Evolutionary conservation across 805 yeast species (phyloP).

Genomic region (Hanseniaspora guilliermondii): DNA sequence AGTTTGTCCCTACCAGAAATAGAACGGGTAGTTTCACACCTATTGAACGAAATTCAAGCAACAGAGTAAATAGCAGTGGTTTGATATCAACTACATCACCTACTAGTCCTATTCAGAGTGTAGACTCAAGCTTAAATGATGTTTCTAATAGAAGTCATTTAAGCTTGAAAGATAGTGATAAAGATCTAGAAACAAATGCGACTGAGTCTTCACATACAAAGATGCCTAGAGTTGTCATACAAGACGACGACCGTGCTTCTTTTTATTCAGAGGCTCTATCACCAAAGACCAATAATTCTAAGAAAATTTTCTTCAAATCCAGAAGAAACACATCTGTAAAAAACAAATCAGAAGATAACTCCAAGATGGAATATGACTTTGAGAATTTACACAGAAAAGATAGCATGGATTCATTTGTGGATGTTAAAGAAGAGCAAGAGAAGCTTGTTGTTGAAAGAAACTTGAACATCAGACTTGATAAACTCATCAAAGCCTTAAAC

Average conservation of each 20-base stretch:
- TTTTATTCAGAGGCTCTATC: neutral
- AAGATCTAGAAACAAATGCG: neutral
- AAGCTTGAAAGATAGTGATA: neutral
- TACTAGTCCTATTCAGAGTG: neutral
- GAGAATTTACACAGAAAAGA: neutral
- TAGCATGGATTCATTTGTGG: conserved; percentile 18
- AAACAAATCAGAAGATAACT: neutral
- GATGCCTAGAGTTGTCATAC: neutral
- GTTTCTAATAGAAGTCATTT: neutral
- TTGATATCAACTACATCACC: neutral
- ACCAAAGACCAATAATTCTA: neutral
- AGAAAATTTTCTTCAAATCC: neutral
- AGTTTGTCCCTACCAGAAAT: conserved; percentile 25
- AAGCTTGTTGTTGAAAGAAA: conserved; percentile 20
- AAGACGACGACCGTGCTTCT: neutral
- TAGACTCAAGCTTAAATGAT: neutral
- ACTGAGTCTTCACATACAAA: neutral
- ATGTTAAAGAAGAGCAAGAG: conserved; percentile 21
- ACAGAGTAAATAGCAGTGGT: neutral
- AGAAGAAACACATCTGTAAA: neutral
- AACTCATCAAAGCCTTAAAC: neutral
- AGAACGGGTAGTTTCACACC: conserved; percentile 3
- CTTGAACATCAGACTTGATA: conserved; percentile 19
- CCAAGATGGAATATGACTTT: neutral
- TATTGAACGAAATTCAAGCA: neutral